A percentile compares a stretch with the other conserved stretches of the same genome.
These are phyloP conservation scores for Cryomyces antarcticus DNA, from an alignment of 495 filamentous ascomycete species.

Conservation along the genomic window DNA sequence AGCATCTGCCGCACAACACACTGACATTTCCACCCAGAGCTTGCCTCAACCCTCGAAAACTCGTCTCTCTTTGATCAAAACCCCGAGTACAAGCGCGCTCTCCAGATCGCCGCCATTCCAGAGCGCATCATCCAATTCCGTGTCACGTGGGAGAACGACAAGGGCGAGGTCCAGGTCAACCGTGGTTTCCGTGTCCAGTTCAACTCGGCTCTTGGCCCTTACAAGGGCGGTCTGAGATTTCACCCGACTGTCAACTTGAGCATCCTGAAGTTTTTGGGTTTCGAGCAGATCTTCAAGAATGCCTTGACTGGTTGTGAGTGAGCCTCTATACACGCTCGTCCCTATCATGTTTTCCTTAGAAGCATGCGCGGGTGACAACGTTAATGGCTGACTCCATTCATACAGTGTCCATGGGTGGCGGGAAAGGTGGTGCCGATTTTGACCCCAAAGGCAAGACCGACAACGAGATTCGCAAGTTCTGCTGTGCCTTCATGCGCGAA, in stretches of 20 bases:
- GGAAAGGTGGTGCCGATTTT: conserved; percentile 96
- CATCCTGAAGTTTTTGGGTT: conserved; percentile 95
- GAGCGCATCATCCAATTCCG: conserved; percentile 96
- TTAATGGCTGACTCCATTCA: conserved; percentile 41
- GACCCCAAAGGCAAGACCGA: conserved; percentile 98
- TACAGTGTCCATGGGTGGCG: conserved; percentile 94
- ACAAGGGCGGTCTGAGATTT: conserved; percentile 94
- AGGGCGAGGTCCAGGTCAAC: conserved; percentile 78
- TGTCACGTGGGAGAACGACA: conserved; percentile 90
- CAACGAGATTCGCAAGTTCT: conserved; percentile 95
- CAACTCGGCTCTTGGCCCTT: conserved; percentile 94
- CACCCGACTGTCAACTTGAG: conserved; percentile 93
- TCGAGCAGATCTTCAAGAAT: conserved; percentile 99
- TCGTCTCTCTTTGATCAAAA: conserved; percentile 82
- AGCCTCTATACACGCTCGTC: background rate
- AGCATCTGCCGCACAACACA: background rate
- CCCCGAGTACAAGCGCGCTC: conserved; percentile 82
- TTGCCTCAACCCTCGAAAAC: conserved; percentile 81
- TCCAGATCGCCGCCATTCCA: conserved; percentile 72
- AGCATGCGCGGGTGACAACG: conserved; percentile 1
- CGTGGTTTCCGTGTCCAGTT: conserved; percentile 94
- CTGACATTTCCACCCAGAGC: conserved; percentile 36
- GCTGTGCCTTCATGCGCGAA: conserved; percentile 87
- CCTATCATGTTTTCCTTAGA: background rate
- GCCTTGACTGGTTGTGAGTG: conserved; percentile 80